Evolutionary conservation across 148 eudicot genomes (phyloP).

Genomic region (Rheum nobile): DNA sequence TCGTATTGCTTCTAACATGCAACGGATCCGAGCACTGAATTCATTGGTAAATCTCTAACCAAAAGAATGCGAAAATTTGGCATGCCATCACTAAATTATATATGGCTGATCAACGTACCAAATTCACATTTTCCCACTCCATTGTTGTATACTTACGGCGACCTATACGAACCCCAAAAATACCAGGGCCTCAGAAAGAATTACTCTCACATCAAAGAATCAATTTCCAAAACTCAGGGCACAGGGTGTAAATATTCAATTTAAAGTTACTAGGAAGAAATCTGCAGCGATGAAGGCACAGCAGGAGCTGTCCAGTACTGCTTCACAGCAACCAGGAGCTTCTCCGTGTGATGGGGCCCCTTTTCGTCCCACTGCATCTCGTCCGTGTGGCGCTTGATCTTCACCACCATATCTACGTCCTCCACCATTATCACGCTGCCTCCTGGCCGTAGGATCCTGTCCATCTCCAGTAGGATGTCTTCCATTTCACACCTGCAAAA

Average conservation of each 20-base stretch:
- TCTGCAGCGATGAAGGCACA: background rate
- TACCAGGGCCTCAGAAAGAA: background rate
- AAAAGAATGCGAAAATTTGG: background rate
- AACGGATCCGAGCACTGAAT: background rate
- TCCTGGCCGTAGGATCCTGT: slow-evolving; percentile 58
- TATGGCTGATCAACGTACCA: background rate
- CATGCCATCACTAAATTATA: background rate
- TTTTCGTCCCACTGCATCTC: slow-evolving; percentile 71
- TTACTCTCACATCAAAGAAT: background rate
- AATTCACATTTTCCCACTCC: background rate
- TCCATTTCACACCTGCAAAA: slow-evolving; percentile 52
- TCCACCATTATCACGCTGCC: slow-evolving; percentile 72
- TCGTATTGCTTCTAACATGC: too few species aligned
- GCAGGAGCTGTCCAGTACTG: slow-evolving; percentile 61
- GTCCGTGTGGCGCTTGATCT: slow-evolving; percentile 35
- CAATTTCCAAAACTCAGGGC: background rate
- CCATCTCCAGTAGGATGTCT: slow-evolving; percentile 77
- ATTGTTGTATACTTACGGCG: background rate
- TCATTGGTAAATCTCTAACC: background rate
- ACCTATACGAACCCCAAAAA: background rate
- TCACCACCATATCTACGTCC: slow-evolving; percentile 52
- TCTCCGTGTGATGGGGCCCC: slow-evolving; percentile 53
- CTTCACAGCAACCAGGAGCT: slow-evolving; percentile 70
- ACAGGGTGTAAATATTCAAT: background rate
- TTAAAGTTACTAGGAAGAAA: background rate